Base-by-base conservation (phyloP, 352 stramenopile genomes). In the Pythium volutum region DNA sequence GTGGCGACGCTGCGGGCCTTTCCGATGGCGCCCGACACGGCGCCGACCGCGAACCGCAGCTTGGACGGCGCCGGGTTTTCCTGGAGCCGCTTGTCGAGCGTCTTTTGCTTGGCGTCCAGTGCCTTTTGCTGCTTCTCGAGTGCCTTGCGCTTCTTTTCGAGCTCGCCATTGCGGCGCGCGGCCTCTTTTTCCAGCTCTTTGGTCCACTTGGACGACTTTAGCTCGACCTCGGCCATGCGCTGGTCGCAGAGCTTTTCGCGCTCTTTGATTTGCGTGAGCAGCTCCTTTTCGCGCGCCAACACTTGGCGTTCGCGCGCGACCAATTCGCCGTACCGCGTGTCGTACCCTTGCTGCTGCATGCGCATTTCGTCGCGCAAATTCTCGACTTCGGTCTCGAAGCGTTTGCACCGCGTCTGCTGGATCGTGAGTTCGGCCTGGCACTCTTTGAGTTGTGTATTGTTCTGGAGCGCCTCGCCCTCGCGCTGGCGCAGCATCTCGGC, bases 401-500 rank as follows among this genome's bases (percentile, higher is more conserved):
- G 55, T n/a, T 67, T 51, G 27, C 39, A 31, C 22, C 38, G 29
- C 20, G 46, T 49, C 22, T n/a, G 47, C 31, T 54, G 59, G n/a
- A 59, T 39, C 33, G 15, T 11, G 2, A 62, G 47, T 16, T 67
- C 60, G 31, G 52, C 42, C 14, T 64, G 47, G 34, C 48, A 54
- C 50, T 63, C 42, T 27, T 47, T 48, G 8, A 69, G 47, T 7
- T 59, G 20, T 18, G 38, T 25, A 15, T 58, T 46, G 22, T 55
- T 14, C 12, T 67, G 64, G 12, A 56, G 56, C 20, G 51, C 62
- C 27, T 61, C 48, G 38, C 46, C 64, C 9, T 78, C 66, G 6
- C 67, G 59, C 45, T 73, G 53, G 12, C 72, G 75, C 50, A 81
- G 55, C 34, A 64, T 53, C n/a, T 60, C 64, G 22, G 79, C 71